These are phyloP conservation scores for Astrothelium subdiscretum DNA, from an alignment of 495 filamentous ascomycete species.

Conservation along the genomic window DNA sequence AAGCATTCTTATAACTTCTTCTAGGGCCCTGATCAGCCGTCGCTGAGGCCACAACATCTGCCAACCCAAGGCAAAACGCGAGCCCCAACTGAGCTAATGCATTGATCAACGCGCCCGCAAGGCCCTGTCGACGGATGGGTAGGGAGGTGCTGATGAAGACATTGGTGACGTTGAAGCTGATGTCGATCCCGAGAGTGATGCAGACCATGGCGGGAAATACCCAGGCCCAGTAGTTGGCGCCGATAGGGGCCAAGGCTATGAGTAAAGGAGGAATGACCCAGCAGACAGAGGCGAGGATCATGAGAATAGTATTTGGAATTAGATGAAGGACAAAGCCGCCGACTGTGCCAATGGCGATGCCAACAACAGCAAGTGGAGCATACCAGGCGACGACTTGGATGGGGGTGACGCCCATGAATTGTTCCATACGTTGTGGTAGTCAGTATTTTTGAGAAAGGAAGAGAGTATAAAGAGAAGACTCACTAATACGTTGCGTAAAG, in stretches of 20 bases:
- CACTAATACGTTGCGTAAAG: constrained; percentile 74
- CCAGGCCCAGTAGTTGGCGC: constrained; percentile 55
- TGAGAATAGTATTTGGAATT: constrained; percentile 57
- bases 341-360: constrained; percentile 54
- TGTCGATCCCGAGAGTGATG: constrained; percentile 69
- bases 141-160: constrained; percentile 73
- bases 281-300: constrained; percentile 54
- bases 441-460: background rate
- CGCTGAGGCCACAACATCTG: constrained; percentile 54
- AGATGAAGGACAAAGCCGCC: constrained; percentile 72
- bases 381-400: constrained; percentile 72
- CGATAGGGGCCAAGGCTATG: constrained; percentile 57
- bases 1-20: constrained; percentile 51
- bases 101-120: constrained; percentile 59
- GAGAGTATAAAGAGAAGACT: constrained; percentile 20
- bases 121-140: constrained; percentile 56
- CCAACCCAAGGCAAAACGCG: constrained; percentile 65
- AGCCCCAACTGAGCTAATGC: constrained; percentile 46
- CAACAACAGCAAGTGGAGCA: constrained; percentile 62
- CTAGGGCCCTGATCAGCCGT: constrained; percentile 32
- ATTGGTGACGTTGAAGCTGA: constrained; percentile 72
- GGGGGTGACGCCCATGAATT: constrained; percentile 51
- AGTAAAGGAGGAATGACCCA: constrained; percentile 55
- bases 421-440: constrained; percentile 42
- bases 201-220: constrained; percentile 76